Evolutionary conservation across 805 yeast species (phyloP).

Genomic region (Kluyveromyces aestuarii): DNA sequence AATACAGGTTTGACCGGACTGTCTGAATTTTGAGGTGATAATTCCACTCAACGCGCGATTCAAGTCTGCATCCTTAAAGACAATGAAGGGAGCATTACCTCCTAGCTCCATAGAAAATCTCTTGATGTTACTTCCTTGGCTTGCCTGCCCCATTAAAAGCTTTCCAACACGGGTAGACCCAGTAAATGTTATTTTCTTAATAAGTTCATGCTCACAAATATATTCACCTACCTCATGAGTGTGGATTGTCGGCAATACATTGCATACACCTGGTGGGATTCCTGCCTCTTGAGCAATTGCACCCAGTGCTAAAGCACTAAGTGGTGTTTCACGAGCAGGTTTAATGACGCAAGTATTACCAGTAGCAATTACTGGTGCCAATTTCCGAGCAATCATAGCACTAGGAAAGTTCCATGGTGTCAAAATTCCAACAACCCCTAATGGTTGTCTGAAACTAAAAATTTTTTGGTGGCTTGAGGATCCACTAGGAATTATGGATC

Average conservation of each 20-base stretch:
- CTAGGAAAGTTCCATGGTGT: slow-evolving; percentile 85
- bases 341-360: slow-evolving; percentile 73
- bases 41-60: slow-evolving; percentile 61
- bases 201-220: slow-evolving; percentile 45
- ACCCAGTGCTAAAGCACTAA: slow-evolving; percentile 61
- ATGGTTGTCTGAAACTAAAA: slow-evolving; percentile 58
- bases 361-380: slow-evolving; percentile 71
- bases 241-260: slow-evolving; percentile 45
- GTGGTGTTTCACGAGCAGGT: slow-evolving; percentile 72
- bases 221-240: slow-evolving; percentile 39
- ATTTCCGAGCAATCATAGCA: slow-evolving; percentile 67
- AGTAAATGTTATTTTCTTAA: slow-evolving; percentile 65
- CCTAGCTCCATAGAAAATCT: slow-evolving; percentile 69
- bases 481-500: slow-evolving; percentile 55
- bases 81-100: slow-evolving; percentile 73
- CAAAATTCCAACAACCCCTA: slow-evolving; percentile 71
- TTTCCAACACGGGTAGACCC: slow-evolving; percentile 73
- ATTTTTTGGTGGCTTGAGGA: slow-evolving; percentile 39
- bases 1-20: slow-evolving; percentile 75
- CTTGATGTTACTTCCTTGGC: slow-evolving; percentile 40
- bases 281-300: slow-evolving; percentile 57
- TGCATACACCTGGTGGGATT: slow-evolving; percentile 59
- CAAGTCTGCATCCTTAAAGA: slow-evolving; percentile 64
- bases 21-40: slow-evolving; percentile 59
- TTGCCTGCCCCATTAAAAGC: slow-evolving; percentile 50